Base-by-base conservation (phyloP, 202 grass and related monocot species). In the Schoenoplectus tabernaemontani region DNA sequence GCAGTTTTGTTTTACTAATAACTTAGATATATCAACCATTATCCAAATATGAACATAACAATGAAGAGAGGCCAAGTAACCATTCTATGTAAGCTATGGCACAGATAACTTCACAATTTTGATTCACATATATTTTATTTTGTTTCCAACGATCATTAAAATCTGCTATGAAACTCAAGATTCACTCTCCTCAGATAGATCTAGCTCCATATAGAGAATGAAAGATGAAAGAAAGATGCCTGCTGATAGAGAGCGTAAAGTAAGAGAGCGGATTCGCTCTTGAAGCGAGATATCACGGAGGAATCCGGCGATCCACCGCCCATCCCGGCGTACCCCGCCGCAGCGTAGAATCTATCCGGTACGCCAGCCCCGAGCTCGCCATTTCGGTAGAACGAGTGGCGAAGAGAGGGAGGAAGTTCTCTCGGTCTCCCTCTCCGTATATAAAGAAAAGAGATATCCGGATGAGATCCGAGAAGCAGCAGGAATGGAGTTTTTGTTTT, bases 231-330 rank as follows among this genome's bases (percentile, higher is more conserved):
- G n/a, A n/a, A n/a, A n/a, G n/a, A 11, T 32, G 93, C 96, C 88
- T 99, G 96, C 76, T 99, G 92, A 77, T 96, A 81, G 51, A 99
- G 90, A 68, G 88, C 92, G 78, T 99, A 96, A 66, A 99, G 96
- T 63, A 99, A 89, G 51, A 99, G 90, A 0, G 96, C 90, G 17
- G 92, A 90, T 82, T 99, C 92, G 80, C 87, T 96, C 88, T 96
- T 88, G 90, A 99, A 99, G 75, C 90, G 91, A 23, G 92, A 87
- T 50, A 89, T 58, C 62, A 84, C 82, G 0, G 82, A 82, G 36
- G 92, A 75, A 44, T 74, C 51, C 16, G 86, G 59, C 64, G 77
- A 68, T 20, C 87, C 80, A 4, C 33, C 59, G 9, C 83, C 84
- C 43, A 99, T 89, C 16, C 96, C 96, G 8, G 88, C 90, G 84